A percentile compares a stretch with the other conserved stretches of the same genome.
Conservation (phyloP, 2,329 filamentous ascomycete species). For the Hirsutella thompsonii region DNA sequence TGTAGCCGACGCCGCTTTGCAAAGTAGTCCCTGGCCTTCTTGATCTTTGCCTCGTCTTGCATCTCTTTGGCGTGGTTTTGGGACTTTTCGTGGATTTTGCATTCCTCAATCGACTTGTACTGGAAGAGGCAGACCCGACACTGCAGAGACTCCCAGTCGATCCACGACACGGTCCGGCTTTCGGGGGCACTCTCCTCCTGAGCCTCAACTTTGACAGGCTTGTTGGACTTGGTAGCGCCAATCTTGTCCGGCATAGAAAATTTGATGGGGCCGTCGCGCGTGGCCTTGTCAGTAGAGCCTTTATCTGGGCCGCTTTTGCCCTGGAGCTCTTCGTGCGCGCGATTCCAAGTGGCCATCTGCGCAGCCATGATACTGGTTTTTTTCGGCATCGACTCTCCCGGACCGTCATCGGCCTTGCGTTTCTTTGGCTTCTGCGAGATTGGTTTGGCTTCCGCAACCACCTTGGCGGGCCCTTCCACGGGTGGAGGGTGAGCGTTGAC, state of each 20-base stretch:
- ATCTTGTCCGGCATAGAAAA: constrained; percentile 15
- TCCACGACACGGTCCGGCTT: constrained; percentile 32
- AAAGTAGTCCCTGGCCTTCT: constrained; percentile 30
- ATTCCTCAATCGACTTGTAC: constrained; percentile 29
- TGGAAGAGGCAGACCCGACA: constrained; percentile 33
- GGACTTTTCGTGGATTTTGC: constrained; percentile 28
- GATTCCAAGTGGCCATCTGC: constrained; percentile 31
- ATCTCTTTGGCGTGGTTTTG: constrained; percentile 27
- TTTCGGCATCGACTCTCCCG: constrained; percentile 18
- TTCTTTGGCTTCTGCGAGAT: constrained; percentile 35
- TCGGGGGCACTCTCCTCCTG: no score
- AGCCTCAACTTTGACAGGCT: constrained; percentile 5
- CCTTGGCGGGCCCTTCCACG: constrained; percentile 14
- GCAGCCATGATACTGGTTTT: constrained; percentile 27
- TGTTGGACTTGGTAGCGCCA: constrained; percentile 9
- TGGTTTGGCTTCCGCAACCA: constrained; percentile 12
- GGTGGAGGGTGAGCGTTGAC: constrained; percentile 39
- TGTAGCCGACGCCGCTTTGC: constrained; percentile 20
- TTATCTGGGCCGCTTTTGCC: constrained; percentile 3
- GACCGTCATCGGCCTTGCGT: constrained; percentile 33
- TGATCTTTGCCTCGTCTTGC: constrained; percentile 29
- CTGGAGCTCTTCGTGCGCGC: constrained; percentile 27
- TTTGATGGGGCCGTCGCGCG: constrained; percentile 12
- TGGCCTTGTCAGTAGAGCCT: background rate
- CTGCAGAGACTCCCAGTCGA: constrained; percentile 38